These are phyloP conservation scores for Cunninghamia lanceolata DNA, from an alignment of 75 land plant species.

Conservation along the genomic window DNA sequence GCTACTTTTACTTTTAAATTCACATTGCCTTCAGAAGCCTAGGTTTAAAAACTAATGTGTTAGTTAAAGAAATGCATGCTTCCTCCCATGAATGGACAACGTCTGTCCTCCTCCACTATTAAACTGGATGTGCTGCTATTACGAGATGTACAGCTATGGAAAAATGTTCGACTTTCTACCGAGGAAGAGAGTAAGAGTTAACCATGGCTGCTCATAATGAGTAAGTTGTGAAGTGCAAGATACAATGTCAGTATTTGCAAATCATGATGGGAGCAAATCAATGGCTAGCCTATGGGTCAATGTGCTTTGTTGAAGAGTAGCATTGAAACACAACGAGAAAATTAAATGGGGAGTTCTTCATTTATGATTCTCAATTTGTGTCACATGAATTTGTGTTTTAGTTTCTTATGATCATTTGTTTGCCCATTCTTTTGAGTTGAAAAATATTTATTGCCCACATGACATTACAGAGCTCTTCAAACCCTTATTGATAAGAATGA, in stretches of 20 bases:
- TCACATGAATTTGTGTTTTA: too few relatives aligned
- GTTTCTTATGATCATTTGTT: too few relatives aligned
- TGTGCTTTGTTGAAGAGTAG: background rate
- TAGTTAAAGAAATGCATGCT: background rate
- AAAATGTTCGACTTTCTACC: background rate
- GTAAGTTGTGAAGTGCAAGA: background rate
- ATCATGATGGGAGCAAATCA: constrained; percentile 51
- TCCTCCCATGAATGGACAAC: background rate
- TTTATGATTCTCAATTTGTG: background rate
- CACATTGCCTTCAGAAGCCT: background rate
- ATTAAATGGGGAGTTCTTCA: background rate
- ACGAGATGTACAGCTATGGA: background rate
- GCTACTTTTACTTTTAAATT: background rate
- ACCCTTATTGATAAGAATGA: too few relatives aligned
- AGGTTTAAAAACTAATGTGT: too few relatives aligned
- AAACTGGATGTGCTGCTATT: background rate
- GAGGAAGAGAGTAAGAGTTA: background rate
- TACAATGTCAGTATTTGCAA: constrained; percentile 51
- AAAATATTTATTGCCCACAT: too few relatives aligned
- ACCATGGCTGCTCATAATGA: background rate
- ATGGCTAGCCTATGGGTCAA: constrained; percentile 49
- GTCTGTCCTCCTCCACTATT: background rate
- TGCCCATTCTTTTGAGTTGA: too few relatives aligned
- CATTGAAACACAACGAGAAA: background rate
- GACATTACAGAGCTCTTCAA: too few relatives aligned